Conservation (phyloP, 352 stramenopile species). For the Phytophthora fragariae region DNA sequence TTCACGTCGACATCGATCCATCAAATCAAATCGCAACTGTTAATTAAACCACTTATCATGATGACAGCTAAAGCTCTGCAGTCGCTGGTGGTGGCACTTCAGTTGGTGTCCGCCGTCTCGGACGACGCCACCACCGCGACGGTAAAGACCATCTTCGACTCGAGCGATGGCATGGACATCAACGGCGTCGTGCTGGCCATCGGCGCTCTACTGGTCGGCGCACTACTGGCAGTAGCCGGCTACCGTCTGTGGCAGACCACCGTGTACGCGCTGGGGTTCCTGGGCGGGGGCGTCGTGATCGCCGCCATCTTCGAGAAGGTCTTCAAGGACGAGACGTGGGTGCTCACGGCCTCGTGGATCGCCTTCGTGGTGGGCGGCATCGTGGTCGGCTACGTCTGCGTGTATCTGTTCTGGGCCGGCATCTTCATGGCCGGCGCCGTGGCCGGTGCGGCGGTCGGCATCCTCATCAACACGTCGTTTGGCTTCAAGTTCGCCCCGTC, state of each 20-base stretch:
- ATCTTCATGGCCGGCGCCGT: conserved; percentile 68
- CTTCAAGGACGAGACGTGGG: conserved; percentile 58
- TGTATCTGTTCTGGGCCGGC: conserved; percentile 59
- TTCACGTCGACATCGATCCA: not conserved
- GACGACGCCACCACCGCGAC: conserved; percentile 36
- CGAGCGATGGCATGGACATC: conserved; percentile 41
- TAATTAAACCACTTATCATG: not conserved
- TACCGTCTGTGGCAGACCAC: conserved; percentile 71
- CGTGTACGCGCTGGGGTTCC: conserved; percentile 69
- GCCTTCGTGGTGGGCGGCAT: conserved; percentile 71
- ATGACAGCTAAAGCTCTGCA: not conserved
- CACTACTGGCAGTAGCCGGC: conserved; percentile 52
- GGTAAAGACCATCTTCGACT: conserved; percentile 47
- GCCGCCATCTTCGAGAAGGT: conserved; percentile 61
- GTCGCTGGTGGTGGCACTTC: conserved; percentile 2
- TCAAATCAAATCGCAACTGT: conserved; percentile 3
- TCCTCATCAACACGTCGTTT: conserved; percentile 65
- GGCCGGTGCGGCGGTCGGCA: conserved; percentile 62
- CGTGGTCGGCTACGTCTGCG: conserved; percentile 52
- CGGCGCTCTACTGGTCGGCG: conserved; percentile 51
- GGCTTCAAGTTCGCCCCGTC: conserved; percentile 64
- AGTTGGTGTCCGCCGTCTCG: conserved; percentile 15
- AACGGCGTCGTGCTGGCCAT: conserved; percentile 50
- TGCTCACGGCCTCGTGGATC: conserved; percentile 74
- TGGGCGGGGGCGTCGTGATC: conserved; percentile 58